These are phyloP conservation scores for Prunus yedoensis DNA, from an alignment of 331 rosid genomes.

Conservation along the genomic window DNA sequence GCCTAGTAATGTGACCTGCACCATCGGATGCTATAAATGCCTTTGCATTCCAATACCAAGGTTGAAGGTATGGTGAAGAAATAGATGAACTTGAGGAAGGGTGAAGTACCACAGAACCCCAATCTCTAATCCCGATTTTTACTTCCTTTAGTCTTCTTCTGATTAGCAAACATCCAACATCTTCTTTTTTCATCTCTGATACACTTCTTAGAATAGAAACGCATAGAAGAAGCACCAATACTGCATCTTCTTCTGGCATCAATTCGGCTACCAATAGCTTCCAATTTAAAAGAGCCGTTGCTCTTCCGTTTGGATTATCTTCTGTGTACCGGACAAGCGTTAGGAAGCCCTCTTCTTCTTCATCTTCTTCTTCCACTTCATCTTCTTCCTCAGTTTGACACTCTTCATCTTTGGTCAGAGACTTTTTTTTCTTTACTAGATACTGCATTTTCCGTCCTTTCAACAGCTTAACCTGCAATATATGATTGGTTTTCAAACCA, in stretches of 20 bases:
- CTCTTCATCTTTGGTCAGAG: conserved; percentile 29
- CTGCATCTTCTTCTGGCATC: conserved; percentile 82
- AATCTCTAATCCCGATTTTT: conserved; percentile 58
- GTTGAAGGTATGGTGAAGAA: conserved; percentile 64
- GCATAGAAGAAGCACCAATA: conserved; percentile 68
- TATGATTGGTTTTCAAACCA: conserved; percentile 13
- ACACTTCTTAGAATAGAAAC: conserved; percentile 69
- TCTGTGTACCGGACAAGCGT: conserved; percentile 71
- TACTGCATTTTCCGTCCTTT: conserved; percentile 80
- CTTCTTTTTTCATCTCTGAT: conserved; percentile 73
- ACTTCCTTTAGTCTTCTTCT: conserved; percentile 76
- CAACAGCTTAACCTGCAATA: conserved; percentile 66
- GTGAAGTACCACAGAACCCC: conserved; percentile 81
- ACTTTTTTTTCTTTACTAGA: conserved; percentile 31
- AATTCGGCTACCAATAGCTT: conserved; percentile 68
- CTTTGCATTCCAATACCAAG: conserved; percentile 73
- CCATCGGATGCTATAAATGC: conserved; percentile 44
- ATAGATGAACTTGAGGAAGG: conserved; percentile 47
- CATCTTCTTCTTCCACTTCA: conserved; percentile 32
- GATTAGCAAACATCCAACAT: conserved; percentile 60
- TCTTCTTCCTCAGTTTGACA: conserved; percentile 25
- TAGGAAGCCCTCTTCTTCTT: conserved; percentile 65
- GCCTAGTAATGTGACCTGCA: conserved; percentile 39
- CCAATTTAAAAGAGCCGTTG: conserved; percentile 84
- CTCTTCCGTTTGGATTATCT: conserved; percentile 68